These are phyloP conservation scores for Ceratobasidium sp. DNA, from an alignment of 1,284 basidiomycete genomes.

Conservation along the genomic window DNA sequence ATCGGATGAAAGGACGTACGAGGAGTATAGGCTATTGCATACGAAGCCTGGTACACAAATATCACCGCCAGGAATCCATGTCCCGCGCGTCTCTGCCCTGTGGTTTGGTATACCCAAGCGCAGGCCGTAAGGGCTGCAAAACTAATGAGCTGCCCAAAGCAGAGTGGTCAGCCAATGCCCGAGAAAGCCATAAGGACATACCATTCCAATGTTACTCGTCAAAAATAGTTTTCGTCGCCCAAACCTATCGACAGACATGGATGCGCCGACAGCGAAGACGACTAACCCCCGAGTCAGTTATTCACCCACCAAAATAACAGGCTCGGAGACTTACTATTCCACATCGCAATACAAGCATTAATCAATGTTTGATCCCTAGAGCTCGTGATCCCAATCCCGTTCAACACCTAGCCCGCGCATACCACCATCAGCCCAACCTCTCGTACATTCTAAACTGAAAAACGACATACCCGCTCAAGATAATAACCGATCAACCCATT, in stretches of 20 bases:
- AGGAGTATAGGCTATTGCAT: conserved; percentile 73
- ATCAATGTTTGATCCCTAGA: conserved; percentile 44
- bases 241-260: conserved; percentile 67
- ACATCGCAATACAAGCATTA: conserved; percentile 40
- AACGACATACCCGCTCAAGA: conserved; percentile 53
- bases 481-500: conserved; percentile 63
- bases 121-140: conserved; percentile 35
- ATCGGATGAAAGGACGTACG: conserved; percentile 1
- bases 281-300: not conserved
- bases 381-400: conserved; percentile 34
- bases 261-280: conserved; percentile 56
- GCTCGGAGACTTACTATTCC: conserved; percentile 14
- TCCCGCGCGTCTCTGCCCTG: conserved; percentile 32
- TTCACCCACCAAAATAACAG: not conserved
- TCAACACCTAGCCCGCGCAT: conserved; percentile 26
- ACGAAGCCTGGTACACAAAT: conserved; percentile 52
- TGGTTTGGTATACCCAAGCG: conserved; percentile 28
- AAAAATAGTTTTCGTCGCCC: conserved; percentile 73
- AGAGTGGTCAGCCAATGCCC: not conserved
- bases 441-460: not conserved
- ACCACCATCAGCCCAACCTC: not conserved
- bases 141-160: conserved; percentile 15
- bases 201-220: conserved; percentile 71
- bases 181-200: not conserved
- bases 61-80: conserved; percentile 66